phyloP scores from a whole-genome alignment of 768 basidiomycete species.

The Kwoniella mangroviensis region DNA sequence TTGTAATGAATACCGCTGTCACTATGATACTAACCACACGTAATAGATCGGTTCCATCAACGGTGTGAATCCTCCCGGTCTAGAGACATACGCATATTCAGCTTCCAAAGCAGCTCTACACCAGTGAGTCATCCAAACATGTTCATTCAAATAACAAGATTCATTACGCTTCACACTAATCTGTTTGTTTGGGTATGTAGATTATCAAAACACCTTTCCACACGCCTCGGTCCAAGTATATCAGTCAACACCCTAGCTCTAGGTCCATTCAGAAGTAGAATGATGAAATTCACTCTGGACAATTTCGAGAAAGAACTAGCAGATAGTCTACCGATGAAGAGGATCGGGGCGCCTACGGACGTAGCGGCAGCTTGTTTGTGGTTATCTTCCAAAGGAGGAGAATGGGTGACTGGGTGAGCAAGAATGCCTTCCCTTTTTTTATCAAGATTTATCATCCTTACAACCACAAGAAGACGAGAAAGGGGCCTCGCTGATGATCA shows the following conservation, averaged over 20 bases:
- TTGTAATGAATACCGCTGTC: background rate
- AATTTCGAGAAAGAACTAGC: conserved; percentile 61
- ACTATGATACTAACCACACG: background rate
- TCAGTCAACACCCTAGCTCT: conserved; percentile 70
- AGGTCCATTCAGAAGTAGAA: conserved; percentile 61
- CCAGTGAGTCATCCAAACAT: conserved; percentile 37
- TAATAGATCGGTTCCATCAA: conserved; percentile 69
- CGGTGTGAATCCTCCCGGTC: conserved; percentile 63
- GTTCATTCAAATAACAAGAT: background rate
- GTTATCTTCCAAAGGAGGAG: conserved; percentile 67
- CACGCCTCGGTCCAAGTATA: conserved; percentile 67
- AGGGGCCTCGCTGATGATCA: too few species aligned
- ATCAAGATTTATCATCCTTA: too few species aligned
- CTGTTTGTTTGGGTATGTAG: conserved; percentile 52
- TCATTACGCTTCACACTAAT: background rate
- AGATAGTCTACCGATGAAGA: conserved; percentile 61
- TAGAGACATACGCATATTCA: conserved; percentile 71
- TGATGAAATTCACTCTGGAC: conserved; percentile 66
- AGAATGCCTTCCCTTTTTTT: background rate
- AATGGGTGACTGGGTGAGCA: conserved; percentile 65
- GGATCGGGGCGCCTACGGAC: conserved; percentile 70
- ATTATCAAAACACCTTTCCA: conserved; percentile 66
- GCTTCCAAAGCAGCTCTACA: conserved; percentile 64
- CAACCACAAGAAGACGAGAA: too few species aligned
- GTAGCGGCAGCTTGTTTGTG: conserved; percentile 69